phyloP scores from a whole-genome alignment of 2,329 filamentous ascomycete genomes.

The Ophiocordyceps camponoti-saundersi region DNA sequence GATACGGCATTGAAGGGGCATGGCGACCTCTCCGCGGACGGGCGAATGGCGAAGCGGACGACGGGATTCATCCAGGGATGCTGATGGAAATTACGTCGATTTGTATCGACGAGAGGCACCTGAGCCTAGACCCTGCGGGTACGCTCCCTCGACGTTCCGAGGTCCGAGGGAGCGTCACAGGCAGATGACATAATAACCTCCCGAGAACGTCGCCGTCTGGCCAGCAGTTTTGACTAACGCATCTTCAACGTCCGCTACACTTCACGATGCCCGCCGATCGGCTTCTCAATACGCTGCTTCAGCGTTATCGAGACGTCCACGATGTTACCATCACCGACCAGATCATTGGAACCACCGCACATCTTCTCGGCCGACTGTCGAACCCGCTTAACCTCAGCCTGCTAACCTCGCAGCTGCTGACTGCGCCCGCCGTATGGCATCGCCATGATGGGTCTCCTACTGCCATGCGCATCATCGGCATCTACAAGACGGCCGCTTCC shows the following conservation, averaged over 20 bases:
- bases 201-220: no score
- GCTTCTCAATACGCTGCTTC: constrained; percentile 48
- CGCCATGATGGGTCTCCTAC: constrained; percentile 41
- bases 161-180: no score
- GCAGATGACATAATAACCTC: no score
- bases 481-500: constrained; percentile 51
- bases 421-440: constrained; percentile 55
- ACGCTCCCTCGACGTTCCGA: no score
- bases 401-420: constrained; percentile 54
- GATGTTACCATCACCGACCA: constrained; percentile 33
- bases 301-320: constrained; percentile 37
- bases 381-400: constrained; percentile 62
- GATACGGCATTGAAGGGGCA: constrained; percentile 1
- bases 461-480: constrained; percentile 48
- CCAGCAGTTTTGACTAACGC: no score
- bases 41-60: neutral
- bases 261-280: constrained; percentile 45
- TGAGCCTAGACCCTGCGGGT: no score
- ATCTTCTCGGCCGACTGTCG: constrained; percentile 50
- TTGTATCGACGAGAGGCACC: no score
- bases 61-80: no score
- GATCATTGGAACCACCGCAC: constrained; percentile 47
- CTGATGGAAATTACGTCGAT: no score
- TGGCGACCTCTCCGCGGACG: neutral
- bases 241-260: neutral